Evolutionary conservation across 495 filamentous ascomycete genomes (phyloP).

Genomic region (Parmelia sp.): DNA sequence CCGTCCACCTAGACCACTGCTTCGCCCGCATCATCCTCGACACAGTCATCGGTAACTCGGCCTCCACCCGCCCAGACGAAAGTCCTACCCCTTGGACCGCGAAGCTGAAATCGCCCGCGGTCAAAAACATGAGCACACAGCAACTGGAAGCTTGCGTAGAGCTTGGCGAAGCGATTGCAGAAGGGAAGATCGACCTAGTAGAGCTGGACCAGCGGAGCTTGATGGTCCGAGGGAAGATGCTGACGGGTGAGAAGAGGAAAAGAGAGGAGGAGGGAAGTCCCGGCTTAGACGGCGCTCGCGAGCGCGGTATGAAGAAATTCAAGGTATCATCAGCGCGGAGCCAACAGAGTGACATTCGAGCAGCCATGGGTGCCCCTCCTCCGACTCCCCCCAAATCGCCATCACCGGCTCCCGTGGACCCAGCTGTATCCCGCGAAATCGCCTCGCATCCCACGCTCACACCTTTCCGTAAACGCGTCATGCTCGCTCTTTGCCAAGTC

Average conservation of each 20-base stretch:
- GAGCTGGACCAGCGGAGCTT: slow-evolving; percentile 30
- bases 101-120: slow-evolving; percentile 16
- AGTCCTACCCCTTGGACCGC: slow-evolving; percentile 14
- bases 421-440: slow-evolving; percentile 26
- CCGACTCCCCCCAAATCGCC: neutral
- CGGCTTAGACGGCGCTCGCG: neutral
- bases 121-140: slow-evolving; percentile 29
- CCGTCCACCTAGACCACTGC: slow-evolving; percentile 35
- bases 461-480: slow-evolving; percentile 47
- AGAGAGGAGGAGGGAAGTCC: neutral
- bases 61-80: neutral
- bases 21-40: slow-evolving; percentile 37
- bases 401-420: slow-evolving; percentile 11
- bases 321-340: slow-evolving; percentile 3
- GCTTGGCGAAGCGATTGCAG: slow-evolving; percentile 29
- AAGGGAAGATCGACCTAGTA: slow-evolving; percentile 26
- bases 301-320: slow-evolving; percentile 2
- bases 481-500: slow-evolving; percentile 56
- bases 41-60: slow-evolving; percentile 29
- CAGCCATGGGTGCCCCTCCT: slow-evolving; percentile 5
- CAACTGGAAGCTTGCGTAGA: slow-evolving; percentile 28
- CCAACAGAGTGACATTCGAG: slow-evolving; percentile 13
- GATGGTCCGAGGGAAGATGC: slow-evolving; percentile 26
- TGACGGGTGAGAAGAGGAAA: slow-evolving; percentile 20
- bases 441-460: slow-evolving; percentile 29